These are phyloP conservation scores for Cyanidioschyzon merolae DNA, from an alignment of 23 red algal genomes.

Conservation along the genomic window DNA sequence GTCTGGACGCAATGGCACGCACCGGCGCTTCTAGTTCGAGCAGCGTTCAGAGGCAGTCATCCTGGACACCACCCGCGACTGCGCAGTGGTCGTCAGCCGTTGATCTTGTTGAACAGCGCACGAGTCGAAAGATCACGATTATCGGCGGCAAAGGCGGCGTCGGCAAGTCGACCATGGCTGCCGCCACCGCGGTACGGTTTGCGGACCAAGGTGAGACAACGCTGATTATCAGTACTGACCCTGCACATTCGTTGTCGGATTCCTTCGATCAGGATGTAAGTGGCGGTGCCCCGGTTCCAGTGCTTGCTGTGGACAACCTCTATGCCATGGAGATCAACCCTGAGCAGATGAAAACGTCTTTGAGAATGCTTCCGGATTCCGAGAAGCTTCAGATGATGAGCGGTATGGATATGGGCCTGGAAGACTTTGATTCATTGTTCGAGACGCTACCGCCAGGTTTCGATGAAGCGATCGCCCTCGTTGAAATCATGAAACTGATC, in stretches of 20 bases:
- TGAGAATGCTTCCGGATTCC: conserved; percentile 32
- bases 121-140: conserved; percentile 11
- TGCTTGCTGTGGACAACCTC: conserved; percentile 63
- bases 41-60: not conserved
- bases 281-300: conserved; percentile 46
- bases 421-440: conserved; percentile 68
- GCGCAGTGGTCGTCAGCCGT: not conserved
- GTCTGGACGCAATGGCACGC: not conserved
- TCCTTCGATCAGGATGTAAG: conserved; percentile 63
- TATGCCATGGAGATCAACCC: conserved; percentile 88
- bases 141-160: conserved; percentile 14
- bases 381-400: conserved; percentile 19
- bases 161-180: conserved; percentile 25
- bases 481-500: conserved; percentile 91
- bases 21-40: not conserved
- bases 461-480: conserved; percentile 88
- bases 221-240: conserved; percentile 78
- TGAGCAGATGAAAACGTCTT: conserved; percentile 52
- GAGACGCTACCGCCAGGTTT: conserved; percentile 87
- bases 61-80: not conserved
- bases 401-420: conserved; percentile 65
- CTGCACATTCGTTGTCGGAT: conserved; percentile 85
- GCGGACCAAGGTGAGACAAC: conserved; percentile 72
- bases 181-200: conserved; percentile 56
- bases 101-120: not conserved